These are phyloP conservation scores for Arthrobotrys entomopaga DNA, from an alignment of 2,329 filamentous ascomycete genomes.

Conservation along the genomic window DNA sequence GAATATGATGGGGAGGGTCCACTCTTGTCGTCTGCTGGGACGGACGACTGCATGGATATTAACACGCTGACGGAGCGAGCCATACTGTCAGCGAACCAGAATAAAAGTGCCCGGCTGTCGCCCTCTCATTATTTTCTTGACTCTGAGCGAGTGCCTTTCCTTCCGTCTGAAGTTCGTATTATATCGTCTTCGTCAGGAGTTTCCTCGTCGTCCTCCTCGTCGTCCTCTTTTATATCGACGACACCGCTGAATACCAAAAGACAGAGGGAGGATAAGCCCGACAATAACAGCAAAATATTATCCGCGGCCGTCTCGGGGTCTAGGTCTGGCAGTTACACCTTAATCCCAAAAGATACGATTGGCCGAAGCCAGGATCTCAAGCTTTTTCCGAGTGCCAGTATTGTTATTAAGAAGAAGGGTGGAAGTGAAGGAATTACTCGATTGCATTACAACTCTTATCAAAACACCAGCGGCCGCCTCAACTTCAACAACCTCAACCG, in stretches of 20 bases:
- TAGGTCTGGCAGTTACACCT: no score
- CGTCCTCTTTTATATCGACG: no score
- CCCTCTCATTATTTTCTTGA: constrained; percentile 29
- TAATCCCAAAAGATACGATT: no score
- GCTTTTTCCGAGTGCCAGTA: not conserved
- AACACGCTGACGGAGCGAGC: constrained; percentile 17
- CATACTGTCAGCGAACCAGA: constrained; percentile 31
- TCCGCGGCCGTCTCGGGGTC: no score
- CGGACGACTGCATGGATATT: constrained; percentile 42
- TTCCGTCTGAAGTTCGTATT: constrained; percentile 24
- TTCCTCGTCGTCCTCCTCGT: no score
- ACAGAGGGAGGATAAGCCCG: no score
- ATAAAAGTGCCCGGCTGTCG: constrained; percentile 49
- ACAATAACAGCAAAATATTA: no score
- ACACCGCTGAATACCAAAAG: no score
- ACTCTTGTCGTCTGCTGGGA: constrained; percentile 35
- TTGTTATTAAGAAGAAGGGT: not conserved
- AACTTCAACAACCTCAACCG: constrained; percentile 20
- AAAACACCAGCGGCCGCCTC: not conserved
- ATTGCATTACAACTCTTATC: constrained; percentile 31
- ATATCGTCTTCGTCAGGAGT: not conserved
- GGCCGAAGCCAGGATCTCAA: constrained; percentile 1
- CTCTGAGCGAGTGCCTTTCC: constrained; percentile 18
- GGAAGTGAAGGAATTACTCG: constrained; percentile 22
- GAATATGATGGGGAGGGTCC: not conserved